A percentile compares a stretch with the other conserved stretches of the same genome.
Conservation (phyloP, 2,329 filamentous ascomycete species). For the Penicillium sp. region DNA sequence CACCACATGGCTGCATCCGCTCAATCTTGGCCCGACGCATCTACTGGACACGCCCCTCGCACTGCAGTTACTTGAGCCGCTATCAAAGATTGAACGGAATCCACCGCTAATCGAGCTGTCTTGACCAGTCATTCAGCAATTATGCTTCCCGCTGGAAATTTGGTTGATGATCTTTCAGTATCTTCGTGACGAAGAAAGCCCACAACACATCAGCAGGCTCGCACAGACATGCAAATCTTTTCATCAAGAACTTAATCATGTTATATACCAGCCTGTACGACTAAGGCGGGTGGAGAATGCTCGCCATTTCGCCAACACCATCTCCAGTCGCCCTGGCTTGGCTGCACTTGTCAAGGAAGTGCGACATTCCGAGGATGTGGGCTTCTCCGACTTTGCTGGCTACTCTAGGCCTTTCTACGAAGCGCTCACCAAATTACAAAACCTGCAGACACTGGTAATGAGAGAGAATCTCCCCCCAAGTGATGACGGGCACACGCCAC, state of each 20-base stretch:
- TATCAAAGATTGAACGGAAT: background rate
- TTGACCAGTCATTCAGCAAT: background rate
- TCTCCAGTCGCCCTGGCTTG: background rate
- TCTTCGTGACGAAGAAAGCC: background rate
- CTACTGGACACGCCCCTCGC: background rate
- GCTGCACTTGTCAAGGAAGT: background rate
- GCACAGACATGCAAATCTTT: background rate
- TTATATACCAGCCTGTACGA: background rate
- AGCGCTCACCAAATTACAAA: background rate
- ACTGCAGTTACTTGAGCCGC: background rate
- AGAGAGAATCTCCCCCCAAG: background rate
- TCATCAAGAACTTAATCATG: background rate
- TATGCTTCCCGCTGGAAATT: background rate
- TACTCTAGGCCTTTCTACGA: background rate
- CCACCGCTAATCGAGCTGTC: background rate
- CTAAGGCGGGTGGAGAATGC: background rate
- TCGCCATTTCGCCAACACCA: background rate
- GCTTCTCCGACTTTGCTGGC: background rate
- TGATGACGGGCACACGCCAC: background rate
- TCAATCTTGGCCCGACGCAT: background rate
- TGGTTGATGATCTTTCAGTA: background rate
- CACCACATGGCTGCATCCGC: background rate
- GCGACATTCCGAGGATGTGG: background rate
- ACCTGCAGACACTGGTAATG: background rate
- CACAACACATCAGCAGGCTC: background rate